Conservation (phyloP, 2,329 filamentous ascomycete species). For the Beauveria caledonica region DNA sequence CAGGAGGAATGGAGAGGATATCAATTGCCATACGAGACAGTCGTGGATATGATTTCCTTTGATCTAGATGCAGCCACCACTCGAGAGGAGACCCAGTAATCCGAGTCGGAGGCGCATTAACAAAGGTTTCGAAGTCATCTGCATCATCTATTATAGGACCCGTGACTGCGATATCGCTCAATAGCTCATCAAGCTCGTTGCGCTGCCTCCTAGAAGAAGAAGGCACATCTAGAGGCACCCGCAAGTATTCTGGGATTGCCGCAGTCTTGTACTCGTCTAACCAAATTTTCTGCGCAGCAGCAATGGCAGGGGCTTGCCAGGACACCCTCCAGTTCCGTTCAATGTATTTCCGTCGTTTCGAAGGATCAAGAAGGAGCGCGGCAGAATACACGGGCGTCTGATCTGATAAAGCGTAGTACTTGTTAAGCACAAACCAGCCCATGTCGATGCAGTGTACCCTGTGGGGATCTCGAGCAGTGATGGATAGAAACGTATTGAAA, state of each 20-base stretch:
- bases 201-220: conserved; percentile 1
- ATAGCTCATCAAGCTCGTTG: neutral
- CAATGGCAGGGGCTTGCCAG: too few relatives aligned
- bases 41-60: too few relatives aligned
- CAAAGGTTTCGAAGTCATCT: neutral
- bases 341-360: too few relatives aligned
- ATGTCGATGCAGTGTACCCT: conserved; percentile 12
- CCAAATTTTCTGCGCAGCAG: conserved; percentile 3
- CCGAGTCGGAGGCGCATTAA: neutral
- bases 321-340: too few relatives aligned
- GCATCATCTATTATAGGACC: too few relatives aligned
- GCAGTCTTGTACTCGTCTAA: neutral
- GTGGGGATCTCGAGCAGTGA: neutral
- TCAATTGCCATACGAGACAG: too few relatives aligned
- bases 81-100: neutral
- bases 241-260: conserved; percentile 3
- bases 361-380: neutral
- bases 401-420: conserved; percentile 12
- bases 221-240: neutral
- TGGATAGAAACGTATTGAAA: too few relatives aligned
- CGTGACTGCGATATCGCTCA: conserved; percentile 5
- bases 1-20: too few relatives aligned
- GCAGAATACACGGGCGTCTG: conserved; percentile 11
- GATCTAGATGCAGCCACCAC: too few relatives aligned
- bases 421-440: conserved; percentile 14